These are phyloP conservation scores for Camelina laxa DNA, from an alignment of 345 rosid genomes.

Conservation along the genomic window DNA sequence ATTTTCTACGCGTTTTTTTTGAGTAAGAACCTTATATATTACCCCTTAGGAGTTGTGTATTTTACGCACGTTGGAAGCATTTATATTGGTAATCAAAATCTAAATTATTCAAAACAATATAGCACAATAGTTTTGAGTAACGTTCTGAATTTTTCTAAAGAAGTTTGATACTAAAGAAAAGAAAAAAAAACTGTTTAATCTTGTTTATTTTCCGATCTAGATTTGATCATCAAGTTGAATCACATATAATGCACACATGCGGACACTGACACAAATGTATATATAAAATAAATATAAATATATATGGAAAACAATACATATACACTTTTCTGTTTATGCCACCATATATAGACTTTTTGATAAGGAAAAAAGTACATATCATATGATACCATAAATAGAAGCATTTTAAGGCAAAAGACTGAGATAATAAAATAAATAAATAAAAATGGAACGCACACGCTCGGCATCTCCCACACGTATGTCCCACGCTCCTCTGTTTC, in stretches of 20 bases:
- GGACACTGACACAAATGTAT: conserved; percentile 32
- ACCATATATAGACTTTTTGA: conserved; percentile 31
- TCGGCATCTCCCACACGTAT: conserved; percentile 31
- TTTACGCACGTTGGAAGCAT: conserved; percentile 1
- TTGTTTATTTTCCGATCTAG: conserved; percentile 33
- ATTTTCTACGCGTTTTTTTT: background rate
- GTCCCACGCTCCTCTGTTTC: background rate
- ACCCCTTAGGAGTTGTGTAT: no score
- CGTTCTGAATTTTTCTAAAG: background rate
- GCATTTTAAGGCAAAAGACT: conserved; percentile 15
- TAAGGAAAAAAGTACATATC: conserved; percentile 35
- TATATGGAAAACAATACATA: conserved; percentile 5
- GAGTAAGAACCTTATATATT: no score
- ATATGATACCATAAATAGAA: conserved; percentile 45
- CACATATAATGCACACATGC: conserved; percentile 36
- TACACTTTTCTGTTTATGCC: conserved; percentile 4
- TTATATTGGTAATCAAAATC: conserved; percentile 13
- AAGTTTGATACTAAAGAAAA: background rate
- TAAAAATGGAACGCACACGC: conserved; percentile 31
- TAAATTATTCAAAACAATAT: background rate
- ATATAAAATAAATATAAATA: background rate
- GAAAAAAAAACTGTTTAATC: background rate
- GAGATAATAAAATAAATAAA: background rate
- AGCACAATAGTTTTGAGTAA: background rate
- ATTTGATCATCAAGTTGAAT: conserved; percentile 31